Evolutionary conservation across 352 stramenopile species (phyloP).

Genomic region (Globisporangium nagaii): DNA sequence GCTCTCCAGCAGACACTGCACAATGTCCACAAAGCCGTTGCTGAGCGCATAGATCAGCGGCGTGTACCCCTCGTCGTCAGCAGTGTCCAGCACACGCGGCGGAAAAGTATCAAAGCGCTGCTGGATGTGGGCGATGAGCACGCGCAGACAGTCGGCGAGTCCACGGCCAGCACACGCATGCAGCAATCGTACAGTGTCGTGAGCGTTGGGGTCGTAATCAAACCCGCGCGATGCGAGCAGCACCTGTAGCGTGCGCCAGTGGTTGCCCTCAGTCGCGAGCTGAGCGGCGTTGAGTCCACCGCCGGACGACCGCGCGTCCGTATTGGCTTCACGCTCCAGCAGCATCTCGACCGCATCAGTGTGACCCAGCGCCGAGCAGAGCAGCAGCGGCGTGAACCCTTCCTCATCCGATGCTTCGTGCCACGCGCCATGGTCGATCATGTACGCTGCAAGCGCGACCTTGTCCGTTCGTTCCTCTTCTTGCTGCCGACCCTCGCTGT

Average conservation of each 20-base stretch:
- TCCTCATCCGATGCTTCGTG: conserved; percentile 63
- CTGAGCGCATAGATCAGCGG: conserved; percentile 75
- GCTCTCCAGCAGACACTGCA: conserved; percentile 48
- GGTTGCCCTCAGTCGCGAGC: conserved; percentile 58
- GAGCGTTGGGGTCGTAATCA: conserved; percentile 26
- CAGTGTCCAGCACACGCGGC: conserved; percentile 29
- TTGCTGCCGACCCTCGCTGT: conserved; percentile 8
- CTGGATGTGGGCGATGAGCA: conserved; percentile 41
- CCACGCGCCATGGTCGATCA: conserved; percentile 85
- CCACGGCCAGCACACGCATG: conserved; percentile 60
- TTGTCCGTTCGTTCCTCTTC: conserved; percentile 32
- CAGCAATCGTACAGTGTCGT: conserved; percentile 42
- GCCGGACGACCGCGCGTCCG: conserved; percentile 26
- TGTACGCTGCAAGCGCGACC: conserved; percentile 58
- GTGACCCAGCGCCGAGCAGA: conserved; percentile 54
- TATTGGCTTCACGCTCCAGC: conserved; percentile 58
- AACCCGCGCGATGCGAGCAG: conserved; percentile 53
- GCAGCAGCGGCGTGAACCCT: conserved; percentile 57
- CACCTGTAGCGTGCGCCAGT: conserved; percentile 33
- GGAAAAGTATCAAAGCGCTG: conserved; percentile 18
- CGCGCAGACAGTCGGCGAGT: conserved; percentile 44
- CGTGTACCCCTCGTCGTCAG: conserved; percentile 71
- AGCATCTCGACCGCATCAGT: conserved; percentile 61
- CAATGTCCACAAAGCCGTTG: conserved; percentile 41
- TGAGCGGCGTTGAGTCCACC: conserved; percentile 43